phyloP scores from a whole-genome alignment of 1,284 basidiomycete species.

The Tilletia setariae region DNA sequence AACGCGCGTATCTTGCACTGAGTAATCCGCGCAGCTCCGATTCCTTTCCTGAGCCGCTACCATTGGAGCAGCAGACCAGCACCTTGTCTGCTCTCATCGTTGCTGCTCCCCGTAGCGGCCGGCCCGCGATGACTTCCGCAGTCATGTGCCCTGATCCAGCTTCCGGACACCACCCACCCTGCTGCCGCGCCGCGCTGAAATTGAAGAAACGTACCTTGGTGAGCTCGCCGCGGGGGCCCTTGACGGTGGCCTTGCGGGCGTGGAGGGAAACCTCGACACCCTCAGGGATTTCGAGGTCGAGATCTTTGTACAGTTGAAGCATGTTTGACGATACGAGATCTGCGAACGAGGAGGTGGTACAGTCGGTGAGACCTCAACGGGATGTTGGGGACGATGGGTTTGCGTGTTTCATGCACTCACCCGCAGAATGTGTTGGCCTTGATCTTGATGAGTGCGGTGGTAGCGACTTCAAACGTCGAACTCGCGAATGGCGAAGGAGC shows the following conservation, averaged over 20 bases:
- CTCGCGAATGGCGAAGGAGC: too few relatives aligned
- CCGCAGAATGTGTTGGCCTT: background rate
- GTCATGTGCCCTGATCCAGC: background rate
- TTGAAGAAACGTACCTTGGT: slow-evolving; percentile 45
- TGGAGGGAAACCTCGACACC: slow-evolving; percentile 45
- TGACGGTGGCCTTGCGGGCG: slow-evolving; percentile 51
- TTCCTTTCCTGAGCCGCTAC: too few relatives aligned
- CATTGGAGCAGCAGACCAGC: too few relatives aligned
- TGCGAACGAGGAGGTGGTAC: background rate
- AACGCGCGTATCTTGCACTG: too few relatives aligned
- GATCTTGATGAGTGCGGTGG: slow-evolving; percentile 6
- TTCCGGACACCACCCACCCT: background rate
- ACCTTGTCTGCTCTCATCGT: too few relatives aligned
- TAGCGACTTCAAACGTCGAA: too few relatives aligned
- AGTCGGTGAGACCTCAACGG: background rate
- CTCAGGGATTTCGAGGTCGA: slow-evolving; percentile 50
- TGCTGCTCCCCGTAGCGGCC: too few relatives aligned
- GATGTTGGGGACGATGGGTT: background rate
- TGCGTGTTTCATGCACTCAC: background rate
- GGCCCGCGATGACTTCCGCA: too few relatives aligned
- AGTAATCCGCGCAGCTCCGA: too few relatives aligned
- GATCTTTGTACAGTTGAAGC: slow-evolving; percentile 55
- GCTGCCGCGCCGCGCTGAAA: background rate
- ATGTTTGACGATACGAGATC: slow-evolving; percentile 25
- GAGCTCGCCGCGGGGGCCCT: slow-evolving; percentile 53